phyloP scores from a whole-genome alignment of 2,329 filamentous ascomycete genomes.

The Botrytis galanthina region DNA sequence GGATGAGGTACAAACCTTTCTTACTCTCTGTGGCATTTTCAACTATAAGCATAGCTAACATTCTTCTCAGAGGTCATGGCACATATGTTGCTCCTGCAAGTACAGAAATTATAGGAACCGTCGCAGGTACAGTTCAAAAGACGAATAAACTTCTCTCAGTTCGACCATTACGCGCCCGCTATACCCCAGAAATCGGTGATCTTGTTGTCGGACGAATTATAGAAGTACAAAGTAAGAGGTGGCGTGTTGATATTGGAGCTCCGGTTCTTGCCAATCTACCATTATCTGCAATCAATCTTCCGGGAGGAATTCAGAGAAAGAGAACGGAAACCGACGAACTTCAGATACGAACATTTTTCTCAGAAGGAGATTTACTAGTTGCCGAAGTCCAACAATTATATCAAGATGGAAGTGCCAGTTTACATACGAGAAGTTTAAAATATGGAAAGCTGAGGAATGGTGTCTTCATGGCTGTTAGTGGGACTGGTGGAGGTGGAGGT shows the following conservation, averaged over 20 bases:
- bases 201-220: constrained; percentile 90
- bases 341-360: constrained; percentile 96
- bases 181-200: constrained; percentile 94
- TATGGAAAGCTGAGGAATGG: constrained; percentile 97
- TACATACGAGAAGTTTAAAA: constrained; percentile 87
- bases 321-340: constrained; percentile 94
- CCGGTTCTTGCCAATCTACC: constrained; percentile 82
- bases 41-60: constrained; percentile 25
- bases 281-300: constrained; percentile 88
- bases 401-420: constrained; percentile 76
- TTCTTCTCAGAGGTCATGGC: constrained; percentile 73
- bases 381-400: constrained; percentile 92
- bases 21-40: no score
- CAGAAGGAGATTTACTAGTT: constrained; percentile 88
- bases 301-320: constrained; percentile 86
- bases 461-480: constrained; percentile 77
- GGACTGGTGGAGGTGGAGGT: constrained; percentile 74
- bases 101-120: constrained; percentile 78
- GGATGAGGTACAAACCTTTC: constrained; percentile 69
- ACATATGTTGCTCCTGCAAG: constrained; percentile 68
- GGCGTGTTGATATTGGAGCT: constrained; percentile 92
- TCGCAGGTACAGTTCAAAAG: constrained; percentile 85
- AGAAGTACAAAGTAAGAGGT: constrained; percentile 88
- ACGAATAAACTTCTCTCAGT: constrained; percentile 97
- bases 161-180: constrained; percentile 83